Percentiles rank a stretch among this genome's conserved stretches.
Evolutionary conservation across 2,329 filamentous ascomycete species (phyloP).

Genomic region (Colletotrichum navitas): DNA sequence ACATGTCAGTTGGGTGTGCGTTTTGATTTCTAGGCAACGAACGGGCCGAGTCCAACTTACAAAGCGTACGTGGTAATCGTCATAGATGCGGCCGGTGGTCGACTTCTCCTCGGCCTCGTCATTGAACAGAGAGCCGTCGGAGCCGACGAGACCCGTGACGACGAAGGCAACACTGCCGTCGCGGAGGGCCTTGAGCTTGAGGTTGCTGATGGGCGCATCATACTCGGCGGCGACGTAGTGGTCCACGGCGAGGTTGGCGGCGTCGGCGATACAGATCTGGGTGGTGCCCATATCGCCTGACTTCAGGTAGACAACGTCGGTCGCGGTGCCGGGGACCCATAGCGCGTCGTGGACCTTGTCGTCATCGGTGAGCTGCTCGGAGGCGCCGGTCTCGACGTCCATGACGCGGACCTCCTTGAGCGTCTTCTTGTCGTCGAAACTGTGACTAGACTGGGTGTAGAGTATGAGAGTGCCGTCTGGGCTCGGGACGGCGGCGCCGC

Average conservation of each 20-base stretch:
- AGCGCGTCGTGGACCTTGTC: constrained; percentile 49
- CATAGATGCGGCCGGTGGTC: constrained; percentile 52
- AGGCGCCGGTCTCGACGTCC: constrained; percentile 49
- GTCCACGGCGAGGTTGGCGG: constrained; percentile 42
- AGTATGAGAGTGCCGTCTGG: constrained; percentile 56
- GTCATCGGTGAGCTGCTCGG: constrained; percentile 46
- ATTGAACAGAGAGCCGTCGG: constrained; percentile 51
- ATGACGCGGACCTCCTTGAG: constrained; percentile 52
- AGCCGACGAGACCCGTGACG: constrained; percentile 50
- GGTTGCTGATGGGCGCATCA: constrained; percentile 48
- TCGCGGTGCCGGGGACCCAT: constrained; percentile 52
- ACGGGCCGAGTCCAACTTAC: constrained; percentile 46
- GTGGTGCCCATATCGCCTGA: constrained; percentile 49
- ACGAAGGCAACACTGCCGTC: constrained; percentile 54
- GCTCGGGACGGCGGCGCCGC: constrained; percentile 54
- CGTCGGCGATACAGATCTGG: constrained; percentile 49
- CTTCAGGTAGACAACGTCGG: constrained; percentile 51
- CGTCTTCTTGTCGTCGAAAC: constrained; percentile 50
- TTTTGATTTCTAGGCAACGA: background rate
- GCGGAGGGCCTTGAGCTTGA: constrained; percentile 52
- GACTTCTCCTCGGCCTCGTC: constrained; percentile 45
- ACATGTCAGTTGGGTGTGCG: background rate
- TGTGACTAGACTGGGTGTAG: constrained; percentile 55
- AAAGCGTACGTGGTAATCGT: constrained; percentile 49
- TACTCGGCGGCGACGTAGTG: constrained; percentile 49